These are phyloP conservation scores for Delitschia confertaspora DNA, from an alignment of 495 filamentous ascomycete species.

Conservation along the genomic window DNA sequence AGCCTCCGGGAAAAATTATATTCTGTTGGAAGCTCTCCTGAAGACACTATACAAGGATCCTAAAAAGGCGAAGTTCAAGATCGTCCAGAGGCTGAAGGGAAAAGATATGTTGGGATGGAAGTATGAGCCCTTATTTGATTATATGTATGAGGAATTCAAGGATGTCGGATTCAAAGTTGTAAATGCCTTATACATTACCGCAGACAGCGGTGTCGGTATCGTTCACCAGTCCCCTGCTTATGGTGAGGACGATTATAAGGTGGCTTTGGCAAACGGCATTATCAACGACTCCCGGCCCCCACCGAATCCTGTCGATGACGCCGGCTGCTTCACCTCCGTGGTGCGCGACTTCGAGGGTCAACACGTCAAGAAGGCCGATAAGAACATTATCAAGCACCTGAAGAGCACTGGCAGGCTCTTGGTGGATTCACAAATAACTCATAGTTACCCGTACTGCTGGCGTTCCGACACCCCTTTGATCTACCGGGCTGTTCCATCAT, in stretches of 20 bases:
- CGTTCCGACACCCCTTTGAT: conserved; percentile 93
- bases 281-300: conserved; percentile 68
- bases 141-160: conserved; percentile 91
- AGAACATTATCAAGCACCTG: conserved; percentile 84
- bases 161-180: conserved; percentile 76
- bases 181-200: conserved; percentile 81
- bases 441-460: conserved; percentile 94
- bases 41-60: conserved; percentile 87
- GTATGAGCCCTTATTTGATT: conserved; percentile 85
- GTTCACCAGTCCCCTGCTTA: conserved; percentile 94
- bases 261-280: conserved; percentile 67
- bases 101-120: conserved; percentile 85
- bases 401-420: conserved; percentile 73
- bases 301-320: conserved; percentile 82
- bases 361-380: conserved; percentile 92
- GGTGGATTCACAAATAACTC: conserved; percentile 82
- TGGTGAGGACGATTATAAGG: conserved; percentile 93
- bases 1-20: conserved; percentile 70
- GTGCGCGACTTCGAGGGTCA: conserved; percentile 80
- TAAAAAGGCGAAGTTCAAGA: conserved; percentile 94
- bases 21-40: conserved; percentile 78
- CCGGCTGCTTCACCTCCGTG: conserved; percentile 69
- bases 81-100: conserved; percentile 73
- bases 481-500: conserved; percentile 86
- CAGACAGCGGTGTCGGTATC: conserved; percentile 88